Evolutionary conservation across 306 rosid species (phyloP).

Genomic region (Prunus campanulata): DNA sequence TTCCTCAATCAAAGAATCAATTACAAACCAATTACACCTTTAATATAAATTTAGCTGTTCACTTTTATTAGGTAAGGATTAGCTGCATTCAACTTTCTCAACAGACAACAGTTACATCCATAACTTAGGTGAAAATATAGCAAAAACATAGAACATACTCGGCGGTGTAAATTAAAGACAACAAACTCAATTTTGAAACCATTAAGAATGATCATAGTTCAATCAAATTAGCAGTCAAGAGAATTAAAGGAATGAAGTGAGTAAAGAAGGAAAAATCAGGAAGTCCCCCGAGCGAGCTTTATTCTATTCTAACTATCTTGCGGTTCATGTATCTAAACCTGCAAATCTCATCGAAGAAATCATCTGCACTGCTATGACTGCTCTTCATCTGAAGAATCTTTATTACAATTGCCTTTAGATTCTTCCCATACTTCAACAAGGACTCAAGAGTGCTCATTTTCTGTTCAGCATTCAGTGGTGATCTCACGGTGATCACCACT

Average conservation of each 20-base stretch:
- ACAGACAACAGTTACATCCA: not conserved
- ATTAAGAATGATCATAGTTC: slow-evolving; percentile 14
- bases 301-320: slow-evolving; percentile 70
- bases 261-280: slow-evolving; percentile 12
- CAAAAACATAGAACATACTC: not conserved
- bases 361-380: slow-evolving; percentile 81
- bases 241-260: slow-evolving; percentile 22
- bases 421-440: slow-evolving; percentile 66
- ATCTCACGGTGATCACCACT: slow-evolving; percentile 71
- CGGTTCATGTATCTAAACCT: slow-evolving; percentile 63
- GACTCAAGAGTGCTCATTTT: slow-evolving; percentile 91
- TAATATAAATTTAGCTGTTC: not conserved
- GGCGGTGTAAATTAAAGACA: not conserved
- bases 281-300: slow-evolving; percentile 6
- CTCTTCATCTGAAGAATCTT: slow-evolving; percentile 95
- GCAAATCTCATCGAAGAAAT: slow-evolving; percentile 89
- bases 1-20: not conserved
- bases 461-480: slow-evolving; percentile 93
- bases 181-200: slow-evolving; percentile 7
- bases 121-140: not conserved
- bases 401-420: slow-evolving; percentile 63
- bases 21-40: not conserved
- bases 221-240: slow-evolving; percentile 32
- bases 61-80: not conserved
- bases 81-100: not conserved